phyloP scores from a whole-genome alignment of 495 filamentous ascomycete species.

The Penicillium manginii region DNA sequence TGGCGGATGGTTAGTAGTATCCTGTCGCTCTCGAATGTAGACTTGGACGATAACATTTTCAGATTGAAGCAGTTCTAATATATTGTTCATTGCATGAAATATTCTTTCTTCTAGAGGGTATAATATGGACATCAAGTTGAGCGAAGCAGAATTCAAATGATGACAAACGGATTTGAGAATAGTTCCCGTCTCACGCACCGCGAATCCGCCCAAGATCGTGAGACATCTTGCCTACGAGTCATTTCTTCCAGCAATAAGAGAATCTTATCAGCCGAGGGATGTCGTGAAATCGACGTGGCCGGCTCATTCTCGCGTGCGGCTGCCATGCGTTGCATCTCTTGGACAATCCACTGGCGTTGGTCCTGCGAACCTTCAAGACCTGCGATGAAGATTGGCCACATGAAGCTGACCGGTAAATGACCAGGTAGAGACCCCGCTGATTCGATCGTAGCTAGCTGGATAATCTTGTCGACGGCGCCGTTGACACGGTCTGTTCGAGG shows the following conservation, averaged over 20 bases:
- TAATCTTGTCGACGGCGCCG: constrained; percentile 44
- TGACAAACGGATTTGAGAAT: constrained; percentile 42
- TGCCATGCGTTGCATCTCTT: constrained; percentile 43
- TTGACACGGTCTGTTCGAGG: constrained; percentile 47
- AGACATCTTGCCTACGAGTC: constrained; percentile 43
- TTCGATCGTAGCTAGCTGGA: constrained; percentile 42
- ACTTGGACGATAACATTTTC: too few species aligned
- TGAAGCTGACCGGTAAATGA: constrained; percentile 37
- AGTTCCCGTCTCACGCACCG: constrained; percentile 41
- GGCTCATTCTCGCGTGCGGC: constrained; percentile 8
- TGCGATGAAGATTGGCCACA: constrained; percentile 45
- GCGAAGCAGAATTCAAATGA: constrained; percentile 29
- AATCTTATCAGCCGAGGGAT: constrained; percentile 40
- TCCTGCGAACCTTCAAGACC: constrained; percentile 40
- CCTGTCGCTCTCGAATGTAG: too few species aligned
- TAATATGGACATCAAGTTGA: constrained; percentile 5
- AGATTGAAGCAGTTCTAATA: too few species aligned
- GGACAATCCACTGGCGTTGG: constrained; percentile 41
- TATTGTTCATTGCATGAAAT: neutral
- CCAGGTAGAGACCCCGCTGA: constrained; percentile 14
- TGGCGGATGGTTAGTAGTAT: too few species aligned
- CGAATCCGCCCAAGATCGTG: constrained; percentile 46
- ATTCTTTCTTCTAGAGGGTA: neutral
- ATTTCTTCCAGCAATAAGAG: constrained; percentile 43
- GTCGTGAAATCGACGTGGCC: constrained; percentile 16